Base-by-base conservation (phyloP, 768 basidiomycete species). In the Agrocybe praecox region DNA sequence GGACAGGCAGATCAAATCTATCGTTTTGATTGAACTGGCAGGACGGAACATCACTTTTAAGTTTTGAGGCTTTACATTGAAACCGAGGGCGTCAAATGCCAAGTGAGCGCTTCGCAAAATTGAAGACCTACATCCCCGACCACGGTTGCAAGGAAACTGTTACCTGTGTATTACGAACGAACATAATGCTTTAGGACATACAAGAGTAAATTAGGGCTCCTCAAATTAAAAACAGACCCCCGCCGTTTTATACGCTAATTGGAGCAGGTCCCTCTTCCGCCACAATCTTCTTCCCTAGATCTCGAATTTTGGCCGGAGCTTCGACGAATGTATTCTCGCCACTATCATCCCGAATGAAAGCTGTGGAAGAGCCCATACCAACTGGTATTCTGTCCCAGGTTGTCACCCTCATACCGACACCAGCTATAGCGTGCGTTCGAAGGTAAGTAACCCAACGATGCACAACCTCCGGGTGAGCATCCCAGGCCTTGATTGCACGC, bases 401-500 rank as follows among this genome's bases (percentile, higher is more conserved):
- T 48, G 89, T 85, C 19, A 88, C 84, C 61, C 90, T 80, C 78
- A 98, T 87, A 21, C 94, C 95, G 0, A 98, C 93, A 26, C 96
- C 96, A 0, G 86, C 86, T 65, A 97, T 70, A 43, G 83, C 80
- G 72, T 98, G 88, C 60, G 77, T 77, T 62, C 85, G 74, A 36
- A 98, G 69, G 67, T 96, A 98, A 61, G 80, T 74, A 52, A 93
- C 73, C 92, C 90, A 97, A 57, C 84, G 78, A 24, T 89, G 83
- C 11, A 98, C 79, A 6, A 93, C 86, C 62, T 87, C 85, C 2
- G 82, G 75, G 65, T 95, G 81, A 17, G 94, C 85, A 71, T 98
- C 96, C 81, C 84, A 98, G 0, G 94, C 91, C 72, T 94, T 96
- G 74, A 98, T 85, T 36, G 83, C 82, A 11, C 96, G 83, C 67